Percentiles rank a stretch among this genome's conserved stretches.
Conservation (phyloP, 202 grass and related monocot genomes). For the Cymbopogon flexuosus region DNA sequence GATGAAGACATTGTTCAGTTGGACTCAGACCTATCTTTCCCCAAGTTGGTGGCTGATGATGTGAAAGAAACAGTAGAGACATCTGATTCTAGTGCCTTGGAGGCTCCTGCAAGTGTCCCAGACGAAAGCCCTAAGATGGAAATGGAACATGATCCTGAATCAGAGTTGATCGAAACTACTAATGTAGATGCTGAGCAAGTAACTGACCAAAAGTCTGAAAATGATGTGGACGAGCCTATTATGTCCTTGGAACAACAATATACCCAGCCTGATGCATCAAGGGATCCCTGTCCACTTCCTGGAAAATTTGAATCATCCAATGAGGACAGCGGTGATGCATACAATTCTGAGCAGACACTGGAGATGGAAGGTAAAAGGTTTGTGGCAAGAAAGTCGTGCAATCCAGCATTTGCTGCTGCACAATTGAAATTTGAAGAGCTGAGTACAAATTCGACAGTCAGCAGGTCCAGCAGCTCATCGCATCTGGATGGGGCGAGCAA, state of each 20-base stretch:
- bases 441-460: constrained; percentile 50
- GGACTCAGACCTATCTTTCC: constrained; percentile 37
- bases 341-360: constrained; percentile 40
- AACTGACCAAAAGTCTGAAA: constrained; percentile 31
- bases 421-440: constrained; percentile 89
- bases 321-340: constrained; percentile 23
- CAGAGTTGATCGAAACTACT: constrained; percentile 46
- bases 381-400: constrained; percentile 50
- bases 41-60: constrained; percentile 33
- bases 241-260: constrained; percentile 34
- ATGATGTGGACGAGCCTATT: constrained; percentile 28
- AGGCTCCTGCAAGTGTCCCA: constrained; percentile 22
- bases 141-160: constrained; percentile 36
- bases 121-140: constrained; percentile 29
- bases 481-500: constrained; percentile 49
- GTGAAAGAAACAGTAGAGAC: constrained; percentile 17
- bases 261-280: constrained; percentile 30
- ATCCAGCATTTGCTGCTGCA: constrained; percentile 85
- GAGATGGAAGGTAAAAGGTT: constrained; percentile 57
- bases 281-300: constrained; percentile 31
- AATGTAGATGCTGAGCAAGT: constrained; percentile 34
- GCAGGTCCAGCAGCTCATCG: constrained; percentile 43
- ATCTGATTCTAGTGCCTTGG: constrained; percentile 30
- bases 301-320: constrained; percentile 39
- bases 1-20: constrained; percentile 32